phyloP scores from a whole-genome alignment of 2,329 filamentous ascomycete genomes.

The Fusarium lateritium region DNA sequence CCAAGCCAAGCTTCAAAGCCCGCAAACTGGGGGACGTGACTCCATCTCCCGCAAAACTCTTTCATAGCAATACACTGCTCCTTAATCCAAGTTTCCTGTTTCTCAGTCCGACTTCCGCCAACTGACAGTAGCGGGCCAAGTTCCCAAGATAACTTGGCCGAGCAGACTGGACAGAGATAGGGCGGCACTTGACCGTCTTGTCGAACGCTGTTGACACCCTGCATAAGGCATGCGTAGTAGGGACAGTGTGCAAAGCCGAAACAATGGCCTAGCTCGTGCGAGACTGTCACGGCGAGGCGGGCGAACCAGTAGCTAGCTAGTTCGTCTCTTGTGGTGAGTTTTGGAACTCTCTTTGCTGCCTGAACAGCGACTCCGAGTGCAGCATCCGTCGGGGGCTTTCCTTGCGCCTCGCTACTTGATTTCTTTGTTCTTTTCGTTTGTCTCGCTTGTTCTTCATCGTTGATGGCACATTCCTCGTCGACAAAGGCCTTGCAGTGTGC shows the following conservation, averaged over 20 bases:
- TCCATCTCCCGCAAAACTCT: constrained; percentile 59
- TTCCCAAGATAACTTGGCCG: constrained; percentile 64
- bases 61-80: constrained; percentile 59
- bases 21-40: constrained; percentile 60
- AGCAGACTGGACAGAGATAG: constrained; percentile 73
- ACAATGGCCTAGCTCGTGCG: constrained; percentile 78
- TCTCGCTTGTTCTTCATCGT: neutral
- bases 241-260: constrained; percentile 76
- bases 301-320: constrained; percentile 68
- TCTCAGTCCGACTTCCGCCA: constrained; percentile 38
- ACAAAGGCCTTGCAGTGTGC: constrained; percentile 72
- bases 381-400: constrained; percentile 10
- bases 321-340: constrained; percentile 46
- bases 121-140: constrained; percentile 4
- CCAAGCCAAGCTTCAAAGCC: constrained; percentile 62
- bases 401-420: neutral
- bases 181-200: constrained; percentile 75
- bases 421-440: constrained; percentile 6
- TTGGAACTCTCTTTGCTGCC: constrained; percentile 38
- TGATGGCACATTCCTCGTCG: constrained; percentile 52
- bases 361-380: constrained; percentile 56
- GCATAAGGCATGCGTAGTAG: constrained; percentile 76
- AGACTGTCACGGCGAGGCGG: constrained; percentile 69
- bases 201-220: constrained; percentile 68
- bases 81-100: constrained; percentile 36